phyloP scores from a whole-genome alignment of 2,329 filamentous ascomycete species.

The Fusarium subglutinans region DNA sequence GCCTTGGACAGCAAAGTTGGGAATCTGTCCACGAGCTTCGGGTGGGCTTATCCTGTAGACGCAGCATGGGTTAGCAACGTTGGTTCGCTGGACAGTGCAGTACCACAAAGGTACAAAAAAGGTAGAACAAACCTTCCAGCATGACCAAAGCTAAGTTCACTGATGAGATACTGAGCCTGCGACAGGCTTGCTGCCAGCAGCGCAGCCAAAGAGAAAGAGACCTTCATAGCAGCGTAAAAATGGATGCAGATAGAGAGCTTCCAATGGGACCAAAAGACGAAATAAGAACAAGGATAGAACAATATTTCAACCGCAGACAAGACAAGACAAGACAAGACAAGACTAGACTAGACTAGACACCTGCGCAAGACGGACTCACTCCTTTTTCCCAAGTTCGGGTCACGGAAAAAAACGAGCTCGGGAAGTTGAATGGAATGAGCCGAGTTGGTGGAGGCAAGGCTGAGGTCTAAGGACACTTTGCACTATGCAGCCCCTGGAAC shows the following conservation, averaged over 20 bases:
- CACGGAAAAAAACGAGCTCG: slow-evolving; percentile 1
- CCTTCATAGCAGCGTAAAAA: slow-evolving; percentile 55
- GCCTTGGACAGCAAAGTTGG: slow-evolving; percentile 65
- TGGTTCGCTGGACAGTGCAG: background rate
- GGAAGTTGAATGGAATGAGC: slow-evolving; percentile 15
- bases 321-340: background rate
- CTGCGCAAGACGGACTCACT: slow-evolving; percentile 7
- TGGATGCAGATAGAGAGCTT: slow-evolving; percentile 19
- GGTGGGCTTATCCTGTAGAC: slow-evolving; percentile 70
- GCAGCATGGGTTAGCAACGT: slow-evolving; percentile 16
- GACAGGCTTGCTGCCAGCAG: slow-evolving; percentile 59
- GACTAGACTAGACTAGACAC: slow-evolving; percentile 8
- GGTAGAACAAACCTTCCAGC: slow-evolving; percentile 62
- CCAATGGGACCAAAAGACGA: slow-evolving; percentile 8
- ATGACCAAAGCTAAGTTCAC: slow-evolving; percentile 81
- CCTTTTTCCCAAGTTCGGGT: slow-evolving; percentile 9
- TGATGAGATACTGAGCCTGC: slow-evolving; percentile 73
- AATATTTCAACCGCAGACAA: slow-evolving; percentile 6
- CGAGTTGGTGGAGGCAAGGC: slow-evolving; percentile 37
- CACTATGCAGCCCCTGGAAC: slow-evolving; percentile 36
- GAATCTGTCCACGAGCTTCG: slow-evolving; percentile 57
- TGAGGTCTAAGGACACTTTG: slow-evolving; percentile 46
- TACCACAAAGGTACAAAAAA: background rate
- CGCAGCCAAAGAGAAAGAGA: slow-evolving; percentile 51
- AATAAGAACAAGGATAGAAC: slow-evolving; percentile 11